Percentiles rank a stretch among this genome's conserved stretches.
These are phyloP conservation scores for Pichia californica DNA, from an alignment of 805 yeast species.

Conservation along the genomic window DNA sequence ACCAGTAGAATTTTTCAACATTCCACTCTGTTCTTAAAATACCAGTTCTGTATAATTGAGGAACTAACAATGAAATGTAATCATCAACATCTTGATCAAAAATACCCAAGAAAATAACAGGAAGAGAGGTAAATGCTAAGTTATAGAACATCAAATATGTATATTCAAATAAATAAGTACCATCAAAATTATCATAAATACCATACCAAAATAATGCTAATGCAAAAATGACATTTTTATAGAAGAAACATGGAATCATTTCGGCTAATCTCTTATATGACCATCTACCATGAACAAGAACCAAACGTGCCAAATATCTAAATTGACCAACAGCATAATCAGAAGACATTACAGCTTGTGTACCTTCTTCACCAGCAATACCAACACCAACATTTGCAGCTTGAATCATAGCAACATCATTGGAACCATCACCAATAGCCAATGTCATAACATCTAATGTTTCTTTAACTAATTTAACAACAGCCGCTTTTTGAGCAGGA, in stretches of 20 bases:
- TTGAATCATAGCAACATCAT: slow-evolving; percentile 88
- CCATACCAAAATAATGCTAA: slow-evolving; percentile 78
- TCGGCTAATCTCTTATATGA: slow-evolving; percentile 75
- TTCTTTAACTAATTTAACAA: slow-evolving; percentile 70
- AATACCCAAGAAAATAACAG: slow-evolving; percentile 71
- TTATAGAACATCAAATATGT: slow-evolving; percentile 77
- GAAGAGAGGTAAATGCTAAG: slow-evolving; percentile 76
- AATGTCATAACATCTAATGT: slow-evolving; percentile 74
- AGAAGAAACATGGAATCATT: slow-evolving; percentile 79
- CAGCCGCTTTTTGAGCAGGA: slow-evolving; percentile 84
- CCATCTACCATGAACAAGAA: slow-evolving; percentile 83
- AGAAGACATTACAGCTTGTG: slow-evolving; percentile 84
- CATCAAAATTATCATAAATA: slow-evolving; percentile 67
- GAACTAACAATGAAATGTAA: slow-evolving; percentile 61
- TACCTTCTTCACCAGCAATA: slow-evolving; percentile 87
- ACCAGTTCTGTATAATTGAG: slow-evolving; percentile 70
- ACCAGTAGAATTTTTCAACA: slow-evolving; percentile 58
- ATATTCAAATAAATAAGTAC: slow-evolving; percentile 70
- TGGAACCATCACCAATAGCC: slow-evolving; percentile 86
- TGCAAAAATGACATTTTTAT: slow-evolving; percentile 71
- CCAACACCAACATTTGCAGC: slow-evolving; percentile 86
- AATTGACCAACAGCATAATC: slow-evolving; percentile 85
- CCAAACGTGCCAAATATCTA: slow-evolving; percentile 57
- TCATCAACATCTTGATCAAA: slow-evolving; percentile 78
- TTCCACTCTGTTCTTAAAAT: slow-evolving; percentile 69